Evolutionary conservation across 306 rosid species (phyloP).

Genomic region (Castanospermum australe): DNA sequence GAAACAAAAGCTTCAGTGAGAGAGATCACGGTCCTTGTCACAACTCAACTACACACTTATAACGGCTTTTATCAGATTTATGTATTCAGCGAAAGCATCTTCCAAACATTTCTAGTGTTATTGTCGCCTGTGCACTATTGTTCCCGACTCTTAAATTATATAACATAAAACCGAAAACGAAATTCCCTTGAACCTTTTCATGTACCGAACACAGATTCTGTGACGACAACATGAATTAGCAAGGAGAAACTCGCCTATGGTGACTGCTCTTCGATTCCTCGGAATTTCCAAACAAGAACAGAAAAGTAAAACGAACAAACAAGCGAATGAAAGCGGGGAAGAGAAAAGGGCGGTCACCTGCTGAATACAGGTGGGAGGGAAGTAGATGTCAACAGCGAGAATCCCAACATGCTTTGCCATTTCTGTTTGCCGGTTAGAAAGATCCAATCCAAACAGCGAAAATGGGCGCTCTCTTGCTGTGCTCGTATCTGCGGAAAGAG

Average conservation of each 20-base stretch:
- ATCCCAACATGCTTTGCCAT: slow-evolving; percentile 74
- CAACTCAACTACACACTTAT: neutral
- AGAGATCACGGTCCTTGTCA: neutral
- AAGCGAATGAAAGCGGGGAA: neutral
- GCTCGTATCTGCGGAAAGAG: neutral
- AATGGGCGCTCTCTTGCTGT: neutral
- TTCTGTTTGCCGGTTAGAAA: neutral
- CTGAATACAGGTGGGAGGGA: slow-evolving; percentile 77
- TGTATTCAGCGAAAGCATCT: neutral
- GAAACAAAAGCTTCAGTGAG: neutral
- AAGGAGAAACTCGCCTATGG: neutral
- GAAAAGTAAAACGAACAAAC: neutral
- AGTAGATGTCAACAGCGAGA: slow-evolving; percentile 87
- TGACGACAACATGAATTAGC: neutral
- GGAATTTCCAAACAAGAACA: neutral
- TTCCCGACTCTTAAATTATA: neutral
- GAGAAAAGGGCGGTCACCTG: slow-evolving; percentile 51
- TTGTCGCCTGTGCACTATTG: neutral
- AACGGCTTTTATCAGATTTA: neutral
- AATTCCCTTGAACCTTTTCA: neutral
- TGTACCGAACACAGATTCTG: neutral
- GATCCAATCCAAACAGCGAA: neutral
- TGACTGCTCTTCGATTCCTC: neutral
- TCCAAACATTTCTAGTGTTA: neutral
- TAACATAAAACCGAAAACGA: neutral